Evolutionary conservation across 805 yeast genomes (phyloP).

Genomic region (Suhomyces sp.): DNA sequence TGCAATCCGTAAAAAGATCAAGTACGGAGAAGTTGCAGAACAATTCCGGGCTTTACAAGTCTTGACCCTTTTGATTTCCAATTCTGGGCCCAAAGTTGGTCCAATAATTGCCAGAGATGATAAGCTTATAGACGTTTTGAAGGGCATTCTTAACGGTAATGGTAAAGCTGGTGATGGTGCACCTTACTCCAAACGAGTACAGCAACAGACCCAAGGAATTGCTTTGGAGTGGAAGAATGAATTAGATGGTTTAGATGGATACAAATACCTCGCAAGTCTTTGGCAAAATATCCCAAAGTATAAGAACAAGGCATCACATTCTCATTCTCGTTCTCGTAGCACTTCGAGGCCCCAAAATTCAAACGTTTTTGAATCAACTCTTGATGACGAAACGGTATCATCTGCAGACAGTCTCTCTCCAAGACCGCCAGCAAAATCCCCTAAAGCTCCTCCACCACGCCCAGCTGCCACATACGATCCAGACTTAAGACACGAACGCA

Average conservation of each 20-base stretch:
- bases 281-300: slow-evolving; percentile 44
- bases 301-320: slow-evolving; percentile 5
- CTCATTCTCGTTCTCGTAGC: slow-evolving; percentile 1
- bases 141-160: slow-evolving; percentile 43
- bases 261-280: slow-evolving; percentile 48
- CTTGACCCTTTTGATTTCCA: slow-evolving; percentile 39
- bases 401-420: not conserved
- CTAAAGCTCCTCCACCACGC: slow-evolving; percentile 24
- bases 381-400: too few species aligned
- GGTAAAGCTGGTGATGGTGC: slow-evolving; percentile 36
- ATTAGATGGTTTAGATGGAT: slow-evolving; percentile 48
- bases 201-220: slow-evolving; percentile 47
- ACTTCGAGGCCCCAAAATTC: slow-evolving; percentile 2
- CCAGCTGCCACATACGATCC: slow-evolving; percentile 21
- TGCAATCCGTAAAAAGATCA: slow-evolving; percentile 82
- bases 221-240: slow-evolving; percentile 69
- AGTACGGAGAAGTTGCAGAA: slow-evolving; percentile 69
- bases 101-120: slow-evolving; percentile 61
- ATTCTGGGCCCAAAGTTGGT: slow-evolving; percentile 44
- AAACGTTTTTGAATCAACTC: slow-evolving; percentile 7
- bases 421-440: not conserved
- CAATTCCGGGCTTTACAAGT: slow-evolving; percentile 62
- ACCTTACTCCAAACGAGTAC: slow-evolving; percentile 42
- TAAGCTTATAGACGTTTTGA: slow-evolving; percentile 63
- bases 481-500: too few species aligned